These are phyloP conservation scores for Naematelia encephala DNA, from an alignment of 768 basidiomycete species.

Conservation along the genomic window DNA sequence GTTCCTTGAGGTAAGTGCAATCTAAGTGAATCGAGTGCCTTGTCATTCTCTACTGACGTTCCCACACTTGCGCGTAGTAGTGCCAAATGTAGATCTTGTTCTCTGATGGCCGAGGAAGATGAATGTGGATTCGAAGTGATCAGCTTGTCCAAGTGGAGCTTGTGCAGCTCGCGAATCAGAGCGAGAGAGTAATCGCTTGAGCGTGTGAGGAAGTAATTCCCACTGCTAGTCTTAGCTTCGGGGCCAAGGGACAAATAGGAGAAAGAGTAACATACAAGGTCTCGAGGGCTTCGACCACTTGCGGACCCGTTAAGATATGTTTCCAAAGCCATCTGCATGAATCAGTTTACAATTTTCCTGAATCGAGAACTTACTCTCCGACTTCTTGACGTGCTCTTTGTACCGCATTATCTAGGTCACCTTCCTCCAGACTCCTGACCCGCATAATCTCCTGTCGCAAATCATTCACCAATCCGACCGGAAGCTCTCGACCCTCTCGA, in stretches of 20 bases:
- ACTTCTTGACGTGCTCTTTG: constrained; percentile 72
- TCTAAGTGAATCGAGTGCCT: constrained; percentile 66
- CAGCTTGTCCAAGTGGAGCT: constrained; percentile 73
- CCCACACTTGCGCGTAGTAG: constrained; percentile 83
- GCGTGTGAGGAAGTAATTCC: constrained; percentile 79
- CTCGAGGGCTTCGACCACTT: constrained; percentile 78
- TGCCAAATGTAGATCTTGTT: constrained; percentile 83
- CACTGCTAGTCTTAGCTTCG: constrained; percentile 54
- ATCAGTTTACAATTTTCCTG: too few species aligned
- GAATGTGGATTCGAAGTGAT: constrained; percentile 62
- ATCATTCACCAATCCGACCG: constrained; percentile 62
- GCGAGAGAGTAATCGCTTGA: constrained; percentile 84
- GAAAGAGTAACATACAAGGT: constrained; percentile 62
- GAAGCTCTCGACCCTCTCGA: constrained; percentile 70
- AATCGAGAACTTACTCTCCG: constrained; percentile 64
- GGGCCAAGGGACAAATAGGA: not conserved
- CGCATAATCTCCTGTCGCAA: constrained; percentile 67
- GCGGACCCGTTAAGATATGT: constrained; percentile 76
- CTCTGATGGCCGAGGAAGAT: constrained; percentile 66
- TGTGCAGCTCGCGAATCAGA: constrained; percentile 80
- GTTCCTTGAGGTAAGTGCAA: constrained; percentile 79
- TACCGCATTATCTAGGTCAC: constrained; percentile 71
- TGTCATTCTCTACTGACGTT: constrained; percentile 81
- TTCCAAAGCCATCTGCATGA: constrained; percentile 82
- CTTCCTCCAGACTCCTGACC: constrained; percentile 57